These are phyloP conservation scores for Cryptococcus neoformans DNA, from an alignment of 1,284 basidiomycete genomes.

Conservation along the genomic window DNA sequence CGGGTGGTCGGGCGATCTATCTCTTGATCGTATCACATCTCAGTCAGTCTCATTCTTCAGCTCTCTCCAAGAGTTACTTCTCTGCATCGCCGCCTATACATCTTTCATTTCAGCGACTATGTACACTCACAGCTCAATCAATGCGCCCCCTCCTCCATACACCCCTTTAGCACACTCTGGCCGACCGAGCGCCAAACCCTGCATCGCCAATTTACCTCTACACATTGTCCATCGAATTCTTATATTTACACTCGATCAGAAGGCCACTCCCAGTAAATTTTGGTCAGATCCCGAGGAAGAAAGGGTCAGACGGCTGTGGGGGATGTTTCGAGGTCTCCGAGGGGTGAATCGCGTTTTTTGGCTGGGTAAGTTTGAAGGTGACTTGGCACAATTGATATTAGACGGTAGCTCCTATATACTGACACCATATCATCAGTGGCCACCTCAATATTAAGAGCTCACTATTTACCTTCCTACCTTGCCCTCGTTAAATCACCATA, in stretches of 20 bases:
- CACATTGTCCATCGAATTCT: conserved; percentile 34
- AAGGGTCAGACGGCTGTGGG: conserved; percentile 25
- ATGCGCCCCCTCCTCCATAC: conserved; percentile 18
- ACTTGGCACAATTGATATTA: not conserved
- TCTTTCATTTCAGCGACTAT: not conserved
- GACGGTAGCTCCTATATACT: not conserved
- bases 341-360: conserved; percentile 38
- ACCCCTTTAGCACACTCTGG: not conserved
- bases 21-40: too few relatives aligned
- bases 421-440: conserved; percentile 15
- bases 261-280: conserved; percentile 30
- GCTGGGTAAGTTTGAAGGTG: conserved; percentile 22
- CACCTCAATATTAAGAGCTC: conserved; percentile 30
- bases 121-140: not conserved
- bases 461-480: conserved; percentile 21
- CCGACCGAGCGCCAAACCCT: not conserved
- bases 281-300: conserved; percentile 34
- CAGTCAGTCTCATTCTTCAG: too few relatives aligned
- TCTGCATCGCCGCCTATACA: too few relatives aligned
- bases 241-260: conserved; percentile 29
- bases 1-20: too few relatives aligned
- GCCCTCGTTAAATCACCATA: conserved; percentile 18
- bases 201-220: conserved; percentile 25
- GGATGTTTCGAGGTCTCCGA: conserved; percentile 27
- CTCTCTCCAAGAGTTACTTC: too few relatives aligned